Conservation (phyloP, 2,329 filamentous ascomycete genomes). For the Colletotrichum sp. region DNA sequence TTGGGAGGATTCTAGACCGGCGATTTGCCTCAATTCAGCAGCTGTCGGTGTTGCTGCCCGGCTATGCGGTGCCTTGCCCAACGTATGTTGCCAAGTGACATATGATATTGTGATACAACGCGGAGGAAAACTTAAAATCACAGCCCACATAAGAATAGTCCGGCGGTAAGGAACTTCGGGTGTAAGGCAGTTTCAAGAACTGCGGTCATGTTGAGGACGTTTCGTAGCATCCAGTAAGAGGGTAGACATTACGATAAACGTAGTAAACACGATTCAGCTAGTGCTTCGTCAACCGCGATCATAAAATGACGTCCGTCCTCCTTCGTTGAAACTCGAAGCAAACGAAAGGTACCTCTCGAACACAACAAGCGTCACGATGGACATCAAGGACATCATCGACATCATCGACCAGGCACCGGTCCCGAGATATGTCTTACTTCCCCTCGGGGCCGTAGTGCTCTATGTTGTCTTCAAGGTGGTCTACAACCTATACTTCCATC, state of each 20-base stretch:
- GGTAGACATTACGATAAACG: neutral
- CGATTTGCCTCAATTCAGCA: neutral
- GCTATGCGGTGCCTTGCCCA: neutral
- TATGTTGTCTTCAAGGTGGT: neutral
- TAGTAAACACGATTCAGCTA: neutral
- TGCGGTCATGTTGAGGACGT: neutral
- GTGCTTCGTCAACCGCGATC: neutral
- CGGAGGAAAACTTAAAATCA: neutral
- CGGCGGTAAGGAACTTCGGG: neutral
- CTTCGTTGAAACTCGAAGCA: neutral
- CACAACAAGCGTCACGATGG: neutral
- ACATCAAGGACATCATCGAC: neutral
- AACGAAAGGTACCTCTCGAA: neutral
- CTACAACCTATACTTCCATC: neutral
- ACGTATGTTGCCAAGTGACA: neutral
- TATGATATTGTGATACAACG: neutral
- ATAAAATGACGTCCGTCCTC: neutral
- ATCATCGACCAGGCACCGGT: neutral
- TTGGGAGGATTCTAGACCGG: neutral
- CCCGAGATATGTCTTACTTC: neutral
- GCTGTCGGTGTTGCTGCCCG: neutral
- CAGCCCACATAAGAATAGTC: neutral
- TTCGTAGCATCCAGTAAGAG: neutral
- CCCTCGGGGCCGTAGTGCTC: neutral
- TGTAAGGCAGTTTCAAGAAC: neutral